A percentile compares a stretch with the other conserved stretches of the same genome.
phyloP scores from a whole-genome alignment of 2,329 filamentous ascomycete species.

The Aspergillus bombycis region DNA sequence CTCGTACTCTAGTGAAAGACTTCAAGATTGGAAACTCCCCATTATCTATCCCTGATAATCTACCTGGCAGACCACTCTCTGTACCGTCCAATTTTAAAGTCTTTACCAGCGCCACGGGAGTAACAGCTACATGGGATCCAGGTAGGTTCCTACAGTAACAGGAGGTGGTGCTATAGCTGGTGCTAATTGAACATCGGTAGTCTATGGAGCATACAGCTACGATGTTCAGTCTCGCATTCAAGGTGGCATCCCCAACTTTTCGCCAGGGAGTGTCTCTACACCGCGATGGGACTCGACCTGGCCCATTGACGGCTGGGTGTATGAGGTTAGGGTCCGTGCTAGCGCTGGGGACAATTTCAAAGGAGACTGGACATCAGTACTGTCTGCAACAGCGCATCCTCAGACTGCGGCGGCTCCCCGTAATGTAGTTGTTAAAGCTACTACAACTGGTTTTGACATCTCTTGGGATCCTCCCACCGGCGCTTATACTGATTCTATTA shows the following conservation, averaged over 20 bases:
- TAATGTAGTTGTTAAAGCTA: not conserved
- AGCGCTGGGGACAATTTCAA: not conserved
- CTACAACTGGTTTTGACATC: not conserved
- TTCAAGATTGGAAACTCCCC: not conserved
- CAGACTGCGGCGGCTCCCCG: not conserved
- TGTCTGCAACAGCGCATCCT: not conserved
- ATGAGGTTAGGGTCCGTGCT: not conserved
- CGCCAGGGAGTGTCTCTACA: not conserved
- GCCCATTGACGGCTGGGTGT: slow-evolving; percentile 7
- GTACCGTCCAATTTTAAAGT: not conserved
- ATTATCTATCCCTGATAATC: not conserved
- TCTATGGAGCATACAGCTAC: not conserved
- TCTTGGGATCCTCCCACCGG: not conserved
- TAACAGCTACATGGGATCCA: not conserved
- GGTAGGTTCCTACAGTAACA: not conserved
- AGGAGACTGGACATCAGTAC: not conserved
- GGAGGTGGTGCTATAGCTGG: not conserved
- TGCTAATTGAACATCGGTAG: not conserved
- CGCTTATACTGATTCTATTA: not conserved
- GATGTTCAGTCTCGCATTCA: not conserved
- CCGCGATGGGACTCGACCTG: slow-evolving; percentile 8
- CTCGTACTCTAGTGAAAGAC: not conserved
- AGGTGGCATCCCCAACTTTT: not conserved
- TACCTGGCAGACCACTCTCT: not conserved
- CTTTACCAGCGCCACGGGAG: not conserved